phyloP scores from a whole-genome alignment of 2,329 filamentous ascomycete species.

The Nothophoma quercina region DNA sequence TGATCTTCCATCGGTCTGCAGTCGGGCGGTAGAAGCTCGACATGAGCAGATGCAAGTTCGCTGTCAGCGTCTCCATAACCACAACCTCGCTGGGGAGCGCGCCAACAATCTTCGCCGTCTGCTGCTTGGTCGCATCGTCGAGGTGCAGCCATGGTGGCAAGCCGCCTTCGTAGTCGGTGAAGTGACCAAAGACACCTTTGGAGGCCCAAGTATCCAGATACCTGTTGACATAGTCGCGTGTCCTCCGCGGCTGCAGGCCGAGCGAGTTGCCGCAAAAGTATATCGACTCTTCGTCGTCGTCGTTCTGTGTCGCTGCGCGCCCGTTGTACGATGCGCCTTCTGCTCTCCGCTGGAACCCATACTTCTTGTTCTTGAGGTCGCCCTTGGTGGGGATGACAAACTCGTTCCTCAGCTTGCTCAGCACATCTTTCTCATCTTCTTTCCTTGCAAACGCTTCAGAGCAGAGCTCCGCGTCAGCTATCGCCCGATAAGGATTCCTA shows the following conservation, averaged over 20 bases:
- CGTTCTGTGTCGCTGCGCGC: constrained; percentile 29
- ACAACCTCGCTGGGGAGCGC: constrained; percentile 77
- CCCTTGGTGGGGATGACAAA: constrained; percentile 80
- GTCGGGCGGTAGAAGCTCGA: constrained; percentile 82
- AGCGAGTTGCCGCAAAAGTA: constrained; percentile 94
- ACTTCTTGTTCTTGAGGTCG: constrained; percentile 71
- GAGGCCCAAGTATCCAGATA: constrained; percentile 86
- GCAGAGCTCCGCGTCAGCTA: constrained; percentile 31
- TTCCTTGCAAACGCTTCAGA: constrained; percentile 42
- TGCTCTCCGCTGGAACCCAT: constrained; percentile 26
- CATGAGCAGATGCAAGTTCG: constrained; percentile 82
- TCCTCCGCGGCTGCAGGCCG: constrained; percentile 78
- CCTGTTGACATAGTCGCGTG: constrained; percentile 69
- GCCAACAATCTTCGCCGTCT: constrained; percentile 78
- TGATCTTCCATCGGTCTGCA: constrained; percentile 73
- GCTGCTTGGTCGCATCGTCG: constrained; percentile 74
- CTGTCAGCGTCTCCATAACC: constrained; percentile 86
- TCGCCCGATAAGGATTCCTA: constrained; percentile 32
- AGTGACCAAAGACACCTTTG: constrained; percentile 86
- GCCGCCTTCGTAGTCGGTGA: constrained; percentile 71
- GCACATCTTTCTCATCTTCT: constrained; percentile 49
- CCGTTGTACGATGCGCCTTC: not conserved
- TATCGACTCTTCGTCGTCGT: constrained; percentile 59
- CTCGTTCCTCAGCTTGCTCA: constrained; percentile 63
- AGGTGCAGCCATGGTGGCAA: constrained; percentile 79